Percentiles rank a stretch among this genome's conserved stretches.
Conservation (phyloP, 306 rosid species). For the Oemleria cerasiformis region DNA sequence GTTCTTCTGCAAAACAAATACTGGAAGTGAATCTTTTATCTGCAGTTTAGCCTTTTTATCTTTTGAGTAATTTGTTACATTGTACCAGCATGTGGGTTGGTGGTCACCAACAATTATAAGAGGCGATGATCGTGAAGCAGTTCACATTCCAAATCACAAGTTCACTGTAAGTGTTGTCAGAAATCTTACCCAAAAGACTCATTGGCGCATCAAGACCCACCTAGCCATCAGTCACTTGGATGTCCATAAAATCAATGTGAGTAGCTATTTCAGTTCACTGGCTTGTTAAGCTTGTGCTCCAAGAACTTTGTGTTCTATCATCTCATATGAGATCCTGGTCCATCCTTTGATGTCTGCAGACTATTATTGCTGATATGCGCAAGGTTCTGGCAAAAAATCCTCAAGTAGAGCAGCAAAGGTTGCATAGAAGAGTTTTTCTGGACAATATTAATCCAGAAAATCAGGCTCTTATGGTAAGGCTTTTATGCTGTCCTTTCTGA, state of each 20-base stretch:
- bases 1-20: not conserved
- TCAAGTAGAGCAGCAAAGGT: slow-evolving; percentile 97
- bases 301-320: slow-evolving; percentile 22
- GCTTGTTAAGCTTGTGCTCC: slow-evolving; percentile 17
- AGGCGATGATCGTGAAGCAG: slow-evolving; percentile 99
- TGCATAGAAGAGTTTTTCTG: slow-evolving; percentile 94
- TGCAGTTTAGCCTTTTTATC: slow-evolving; percentile 14
- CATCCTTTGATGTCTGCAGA: slow-evolving; percentile 41
- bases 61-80: slow-evolving; percentile 3
- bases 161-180: slow-evolving; percentile 95
- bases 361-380: slow-evolving; percentile 96
- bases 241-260: slow-evolving; percentile 89
- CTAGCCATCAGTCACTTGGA: slow-evolving; percentile 92
- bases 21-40: slow-evolving; percentile 2
- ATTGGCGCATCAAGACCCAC: slow-evolving; percentile 96
- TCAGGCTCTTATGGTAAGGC: slow-evolving; percentile 79
- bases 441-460: slow-evolving; percentile 75
- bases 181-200: slow-evolving; percentile 92
- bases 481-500: slow-evolving; percentile 12
- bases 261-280: slow-evolving; percentile 35
- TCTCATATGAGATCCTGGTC: slow-evolving; percentile 23
- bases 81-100: slow-evolving; percentile 93
- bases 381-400: slow-evolving; percentile 95
- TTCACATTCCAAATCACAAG: slow-evolving; percentile 97
- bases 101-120: slow-evolving; percentile 98